These are phyloP conservation scores for Paraphaeosphaeria sporulosa DNA, from an alignment of 2,329 filamentous ascomycete species.

Conservation along the genomic window DNA sequence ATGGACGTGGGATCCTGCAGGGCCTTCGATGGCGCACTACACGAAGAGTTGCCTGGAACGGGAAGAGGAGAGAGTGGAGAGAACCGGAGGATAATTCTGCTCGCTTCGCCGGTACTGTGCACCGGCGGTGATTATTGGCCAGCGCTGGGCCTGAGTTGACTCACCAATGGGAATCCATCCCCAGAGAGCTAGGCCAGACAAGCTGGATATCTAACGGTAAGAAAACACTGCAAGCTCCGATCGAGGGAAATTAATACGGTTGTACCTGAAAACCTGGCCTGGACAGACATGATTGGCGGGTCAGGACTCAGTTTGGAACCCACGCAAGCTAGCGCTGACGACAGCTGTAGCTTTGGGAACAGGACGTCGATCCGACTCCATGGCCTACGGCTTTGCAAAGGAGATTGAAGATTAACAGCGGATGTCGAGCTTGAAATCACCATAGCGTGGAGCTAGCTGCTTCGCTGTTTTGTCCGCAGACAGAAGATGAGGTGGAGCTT, in stretches of 20 bases:
- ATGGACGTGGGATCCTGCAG: slow-evolving; percentile 3
- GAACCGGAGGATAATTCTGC: background rate
- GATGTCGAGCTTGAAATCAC: too few relatives aligned
- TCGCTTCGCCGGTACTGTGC: background rate
- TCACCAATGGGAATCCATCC: background rate
- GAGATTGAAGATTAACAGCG: background rate
- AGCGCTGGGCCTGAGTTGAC: background rate
- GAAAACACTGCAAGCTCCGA: background rate
- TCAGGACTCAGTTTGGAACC: background rate
- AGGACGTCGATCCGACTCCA: background rate
- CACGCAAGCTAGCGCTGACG: slow-evolving; percentile 11
- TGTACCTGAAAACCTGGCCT: slow-evolving; percentile 2
- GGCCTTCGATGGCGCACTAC: background rate
- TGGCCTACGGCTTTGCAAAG: background rate
- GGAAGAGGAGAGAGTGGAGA: background rate
- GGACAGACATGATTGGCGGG: slow-evolving; percentile 3
- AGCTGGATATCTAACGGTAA: background rate
- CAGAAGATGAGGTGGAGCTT: background rate
- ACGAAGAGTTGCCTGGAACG: background rate
- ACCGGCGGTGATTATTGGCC: background rate
- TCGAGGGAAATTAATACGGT: background rate
- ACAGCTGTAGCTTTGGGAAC: slow-evolving; percentile 3
- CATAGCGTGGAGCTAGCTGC: background rate
- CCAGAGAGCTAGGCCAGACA: background rate
- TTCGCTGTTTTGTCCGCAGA: background rate